phyloP scores from a whole-genome alignment of 2,329 filamentous ascomycete species.

The Alternaria ethzedia region DNA sequence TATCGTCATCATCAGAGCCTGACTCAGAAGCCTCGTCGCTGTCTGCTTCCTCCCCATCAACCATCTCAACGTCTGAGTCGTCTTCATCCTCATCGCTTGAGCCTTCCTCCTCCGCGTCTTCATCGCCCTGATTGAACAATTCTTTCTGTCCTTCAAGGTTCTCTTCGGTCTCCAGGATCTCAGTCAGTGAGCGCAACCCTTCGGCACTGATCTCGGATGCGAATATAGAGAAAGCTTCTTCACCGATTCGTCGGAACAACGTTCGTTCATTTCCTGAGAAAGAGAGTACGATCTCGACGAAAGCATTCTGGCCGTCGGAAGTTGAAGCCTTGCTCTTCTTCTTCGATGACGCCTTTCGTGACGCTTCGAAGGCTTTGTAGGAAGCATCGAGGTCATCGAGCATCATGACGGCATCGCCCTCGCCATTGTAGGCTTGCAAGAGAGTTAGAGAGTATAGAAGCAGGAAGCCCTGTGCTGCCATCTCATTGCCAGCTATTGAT shows the following conservation, averaged over 20 bases:
- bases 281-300: slow-evolving; percentile 87
- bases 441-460: slow-evolving; percentile 84
- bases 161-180: slow-evolving; percentile 80
- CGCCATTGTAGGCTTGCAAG: slow-evolving; percentile 88
- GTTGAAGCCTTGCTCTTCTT: slow-evolving; percentile 43
- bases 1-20: slow-evolving; percentile 27
- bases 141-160: slow-evolving; percentile 83
- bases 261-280: slow-evolving; percentile 86
- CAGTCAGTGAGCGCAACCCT: slow-evolving; percentile 70
- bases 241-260: slow-evolving; percentile 82
- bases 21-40: slow-evolving; percentile 32
- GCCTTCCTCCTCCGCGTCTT: slow-evolving; percentile 47
- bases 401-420: slow-evolving; percentile 82
- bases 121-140: slow-evolving; percentile 72
- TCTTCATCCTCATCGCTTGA: slow-evolving; percentile 58
- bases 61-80: slow-evolving; percentile 53
- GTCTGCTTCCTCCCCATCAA: slow-evolving; percentile 46
- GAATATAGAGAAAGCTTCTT: slow-evolving; percentile 87
- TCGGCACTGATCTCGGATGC: slow-evolving; percentile 74
- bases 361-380: slow-evolving; percentile 63
- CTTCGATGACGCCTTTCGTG: slow-evolving; percentile 67
- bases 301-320: slow-evolving; percentile 46
- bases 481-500: slow-evolving; percentile 36
- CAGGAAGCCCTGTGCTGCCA: slow-evolving; percentile 68
- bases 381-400: slow-evolving; percentile 79